Conservation (phyloP, 352 stramenopile species). For the Pythium phragmitis region DNA sequence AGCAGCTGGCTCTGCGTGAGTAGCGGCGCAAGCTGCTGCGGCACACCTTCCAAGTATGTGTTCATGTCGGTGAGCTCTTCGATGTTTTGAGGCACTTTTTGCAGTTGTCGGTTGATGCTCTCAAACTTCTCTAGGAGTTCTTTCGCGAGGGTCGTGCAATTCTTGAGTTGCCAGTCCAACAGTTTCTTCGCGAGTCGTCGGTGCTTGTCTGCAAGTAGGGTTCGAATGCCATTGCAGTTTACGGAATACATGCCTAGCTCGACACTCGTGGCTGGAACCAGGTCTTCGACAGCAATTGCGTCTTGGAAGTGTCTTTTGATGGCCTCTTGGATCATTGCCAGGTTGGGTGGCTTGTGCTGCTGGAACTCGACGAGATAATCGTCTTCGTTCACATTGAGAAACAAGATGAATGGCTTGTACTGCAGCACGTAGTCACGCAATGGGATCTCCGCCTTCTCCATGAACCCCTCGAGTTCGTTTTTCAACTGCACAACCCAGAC, state of each 20-base stretch:
- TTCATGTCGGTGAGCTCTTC: slow-evolving; percentile 90
- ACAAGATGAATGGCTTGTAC: slow-evolving; percentile 84
- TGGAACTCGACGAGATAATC: slow-evolving; percentile 78
- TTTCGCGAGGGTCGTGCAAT: slow-evolving; percentile 67
- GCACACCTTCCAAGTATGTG: slow-evolving; percentile 77
- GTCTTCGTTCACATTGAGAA: slow-evolving; percentile 91
- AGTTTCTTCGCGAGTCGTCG: slow-evolving; percentile 70
- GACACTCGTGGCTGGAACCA: slow-evolving; percentile 57
- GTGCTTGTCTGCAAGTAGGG: slow-evolving; percentile 77
- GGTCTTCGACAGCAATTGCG: slow-evolving; percentile 51
- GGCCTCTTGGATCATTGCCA: slow-evolving; percentile 60
- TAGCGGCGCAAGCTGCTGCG: slow-evolving; percentile 56
- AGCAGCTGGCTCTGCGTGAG: slow-evolving; percentile 73
- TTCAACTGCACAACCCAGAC: slow-evolving; percentile 73
- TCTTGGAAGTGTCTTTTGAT: slow-evolving; percentile 82
- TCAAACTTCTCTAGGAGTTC: slow-evolving; percentile 83
- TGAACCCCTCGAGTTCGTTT: slow-evolving; percentile 49
- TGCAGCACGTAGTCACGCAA: slow-evolving; percentile 77
- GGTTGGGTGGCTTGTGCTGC: slow-evolving; percentile 69
- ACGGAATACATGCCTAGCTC: slow-evolving; percentile 85
- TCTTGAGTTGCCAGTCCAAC: slow-evolving; percentile 73
- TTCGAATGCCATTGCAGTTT: slow-evolving; percentile 67
- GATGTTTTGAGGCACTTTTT: slow-evolving; percentile 89
- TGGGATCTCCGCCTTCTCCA: slow-evolving; percentile 58
- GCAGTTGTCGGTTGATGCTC: slow-evolving; percentile 79